Percentiles rank a stretch among this genome's conserved stretches.
phyloP scores from a whole-genome alignment of 768 basidiomycete genomes.

The Kwoniella mangroviensis region DNA sequence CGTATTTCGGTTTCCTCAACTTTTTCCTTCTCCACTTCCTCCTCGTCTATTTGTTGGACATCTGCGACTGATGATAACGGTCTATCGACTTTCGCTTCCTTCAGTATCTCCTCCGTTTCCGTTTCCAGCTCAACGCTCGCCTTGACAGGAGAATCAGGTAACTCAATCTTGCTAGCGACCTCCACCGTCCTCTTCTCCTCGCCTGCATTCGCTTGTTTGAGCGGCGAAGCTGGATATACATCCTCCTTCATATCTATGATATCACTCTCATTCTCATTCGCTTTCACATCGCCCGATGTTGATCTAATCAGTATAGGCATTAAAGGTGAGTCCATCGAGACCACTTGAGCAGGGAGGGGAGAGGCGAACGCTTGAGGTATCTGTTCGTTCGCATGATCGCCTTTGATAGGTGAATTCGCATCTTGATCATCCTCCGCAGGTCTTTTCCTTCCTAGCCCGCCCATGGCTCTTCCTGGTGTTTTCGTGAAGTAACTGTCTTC shows the following conservation, averaged over 20 bases:
- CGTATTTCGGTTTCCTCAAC: too few species aligned
- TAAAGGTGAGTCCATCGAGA: constrained; percentile 30
- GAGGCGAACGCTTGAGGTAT: constrained; percentile 12
- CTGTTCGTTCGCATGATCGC: background rate
- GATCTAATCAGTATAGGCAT: constrained; percentile 33
- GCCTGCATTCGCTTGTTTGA: background rate
- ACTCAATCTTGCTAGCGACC: constrained; percentile 5
- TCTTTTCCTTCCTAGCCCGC: background rate
- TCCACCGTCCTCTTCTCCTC: constrained; percentile 19
- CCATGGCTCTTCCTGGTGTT: constrained; percentile 8
- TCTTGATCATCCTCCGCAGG: background rate
- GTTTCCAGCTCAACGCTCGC: background rate
- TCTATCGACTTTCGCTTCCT: too few species aligned
- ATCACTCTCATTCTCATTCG: constrained; percentile 9
- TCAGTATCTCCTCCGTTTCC: background rate
- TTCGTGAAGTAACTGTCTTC: constrained; percentile 10
- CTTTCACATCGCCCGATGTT: constrained; percentile 17
- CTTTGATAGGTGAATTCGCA: background rate
- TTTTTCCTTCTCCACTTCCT: too few species aligned
- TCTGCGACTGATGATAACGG: too few species aligned
- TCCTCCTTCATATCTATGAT: constrained; percentile 22
- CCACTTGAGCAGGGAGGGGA: constrained; percentile 1
- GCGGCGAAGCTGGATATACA: constrained; percentile 21
- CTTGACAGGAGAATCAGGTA: constrained; percentile 10
- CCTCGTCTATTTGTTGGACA: too few species aligned